Base-by-base conservation (phyloP, 2,329 filamentous ascomycete species). In the Pestalotiopsis sp. region DNA sequence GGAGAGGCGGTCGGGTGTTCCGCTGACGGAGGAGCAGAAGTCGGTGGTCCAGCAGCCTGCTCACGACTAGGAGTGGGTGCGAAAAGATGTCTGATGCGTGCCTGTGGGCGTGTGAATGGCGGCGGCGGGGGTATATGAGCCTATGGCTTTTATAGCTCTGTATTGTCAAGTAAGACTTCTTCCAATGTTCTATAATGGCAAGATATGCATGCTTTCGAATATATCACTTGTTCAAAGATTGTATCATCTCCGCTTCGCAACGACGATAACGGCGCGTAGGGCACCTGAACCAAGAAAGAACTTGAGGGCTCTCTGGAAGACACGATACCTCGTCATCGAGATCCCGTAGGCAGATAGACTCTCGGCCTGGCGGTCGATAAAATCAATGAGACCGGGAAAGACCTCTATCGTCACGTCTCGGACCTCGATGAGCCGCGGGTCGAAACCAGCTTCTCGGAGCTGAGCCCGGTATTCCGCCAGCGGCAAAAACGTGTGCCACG, bases 341-440 rank as follows among this genome's bases (percentile, higher is more conserved):
- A 52, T 52, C 4, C 44, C 44, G 20, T 52, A 52, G 7, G 17
- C 17, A 22, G 44, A 52, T n/a, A 52, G 44, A n/a, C 44, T 52
- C 44, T 52, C n/a, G 44, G 44, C 30, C 20, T 52, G 44, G 9
- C 44, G 44, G 44, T 52, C 44, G 20, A 89, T 74, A 67, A 82
- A 87, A 1, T 65, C 70, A 3, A 82, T 80, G 17, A 89, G 73
- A 0, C 85, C 85, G 0, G 75, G 70, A 71, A 89, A 89, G 0
- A 88, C 86, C 68, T 86, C 75, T 4, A 81, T 78, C 2, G 86
- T 85, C 20, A 89, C 78, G 71, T 89, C 87, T 17, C 75, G 75
- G 1, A 88, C 78, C 30, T 76, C 75, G 56, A 88, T 82, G 6
- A 70, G 67, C 0, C 77, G 74, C 2, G 70, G 65, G 13, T 79